Evolutionary conservation across 78 protist species (phyloP), one percentile per base, ranked within the genome.

Genomic region (Reticulomyxa filosa): DNA sequence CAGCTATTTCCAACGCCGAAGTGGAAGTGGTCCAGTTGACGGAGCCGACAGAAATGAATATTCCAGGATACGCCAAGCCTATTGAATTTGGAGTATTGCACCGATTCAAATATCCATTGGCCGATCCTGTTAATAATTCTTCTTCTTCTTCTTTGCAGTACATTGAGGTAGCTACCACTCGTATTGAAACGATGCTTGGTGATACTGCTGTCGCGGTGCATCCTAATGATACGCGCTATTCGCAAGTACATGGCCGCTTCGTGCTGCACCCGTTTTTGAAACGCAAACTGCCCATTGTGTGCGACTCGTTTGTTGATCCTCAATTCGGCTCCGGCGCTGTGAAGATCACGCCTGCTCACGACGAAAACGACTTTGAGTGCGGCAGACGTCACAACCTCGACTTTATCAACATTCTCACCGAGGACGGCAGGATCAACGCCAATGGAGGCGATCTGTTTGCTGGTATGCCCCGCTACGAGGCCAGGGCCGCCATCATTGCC

Each of bases 151-250:
- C 17, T 42, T 42, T 42, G 17, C 50, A 84, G 33, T 72, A 82
- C 38, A 22, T 95, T 11, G 71, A 73, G 26, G 87, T 93, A 35
- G 92, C 98, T 25, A 96, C 99, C 35, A 96, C 99, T 0, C 97
- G 99, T 46, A 80, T 83, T 2, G 99, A 96, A 77, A 96, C 99
- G 4, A 93, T 96, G 88, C 77, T 93, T 33, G 99, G 93, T 1
- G 99, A 96, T 53, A 71, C 90, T 10, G 99, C 97, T 30, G 85
- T 96, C 4, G 96, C 97, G n/a, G 77, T 96, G 42, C 92, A 96
- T 76, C 93, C 98, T 25, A 74, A 82, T 0, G 98, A 93, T 66
- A 10, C 35, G n/a, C 33, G 62, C 23, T 61, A 61, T 34, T 26
- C 13, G 69, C 83, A 72, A 38, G 77, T 85, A 20, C 81, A 73